Conservation (phyloP, 306 rosid genomes). For the Malus orientalis region DNA sequence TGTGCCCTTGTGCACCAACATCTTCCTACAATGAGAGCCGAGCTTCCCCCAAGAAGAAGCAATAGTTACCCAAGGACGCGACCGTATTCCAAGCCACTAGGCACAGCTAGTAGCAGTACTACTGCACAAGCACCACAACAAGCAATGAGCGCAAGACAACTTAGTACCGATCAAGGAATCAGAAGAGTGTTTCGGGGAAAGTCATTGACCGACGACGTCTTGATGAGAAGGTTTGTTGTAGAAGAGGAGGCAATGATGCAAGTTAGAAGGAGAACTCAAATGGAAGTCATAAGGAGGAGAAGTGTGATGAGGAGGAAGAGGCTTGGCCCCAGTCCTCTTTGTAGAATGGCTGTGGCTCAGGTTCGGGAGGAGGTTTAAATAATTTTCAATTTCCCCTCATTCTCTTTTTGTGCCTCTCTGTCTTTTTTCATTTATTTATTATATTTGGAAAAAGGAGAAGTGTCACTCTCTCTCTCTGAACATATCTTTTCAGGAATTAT, state of each 20-base stretch:
- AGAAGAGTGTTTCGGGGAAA: constrained; percentile 79
- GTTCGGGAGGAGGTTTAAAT: neutral
- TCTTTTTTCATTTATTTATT: neutral
- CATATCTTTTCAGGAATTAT: no score
- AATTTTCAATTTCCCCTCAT: neutral
- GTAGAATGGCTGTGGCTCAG: constrained; percentile 65
- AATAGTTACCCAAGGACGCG: constrained; percentile 57
- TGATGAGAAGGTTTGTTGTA: constrained; percentile 83
- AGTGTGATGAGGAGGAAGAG: constrained; percentile 55
- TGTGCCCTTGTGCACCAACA: constrained; percentile 87
- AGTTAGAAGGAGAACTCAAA: constrained; percentile 73
- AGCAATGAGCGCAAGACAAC: constrained; percentile 23
- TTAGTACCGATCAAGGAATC: constrained; percentile 43
- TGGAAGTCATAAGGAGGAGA: constrained; percentile 74
- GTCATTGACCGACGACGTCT: constrained; percentile 81
- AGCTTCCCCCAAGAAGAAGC: constrained; percentile 53
- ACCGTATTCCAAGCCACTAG: constrained; percentile 38
- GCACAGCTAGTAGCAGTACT: neutral
- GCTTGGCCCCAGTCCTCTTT: constrained; percentile 84
- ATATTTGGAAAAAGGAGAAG: no score
- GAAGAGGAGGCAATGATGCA: constrained; percentile 98
- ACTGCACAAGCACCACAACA: neutral
- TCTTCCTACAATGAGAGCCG: constrained; percentile 77
- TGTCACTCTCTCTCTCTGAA: neutral
- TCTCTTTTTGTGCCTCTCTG: no score